Evolutionary conservation across 768 basidiomycete genomes (phyloP).

Genomic region (Rhodotorula kratochvilovae): DNA sequence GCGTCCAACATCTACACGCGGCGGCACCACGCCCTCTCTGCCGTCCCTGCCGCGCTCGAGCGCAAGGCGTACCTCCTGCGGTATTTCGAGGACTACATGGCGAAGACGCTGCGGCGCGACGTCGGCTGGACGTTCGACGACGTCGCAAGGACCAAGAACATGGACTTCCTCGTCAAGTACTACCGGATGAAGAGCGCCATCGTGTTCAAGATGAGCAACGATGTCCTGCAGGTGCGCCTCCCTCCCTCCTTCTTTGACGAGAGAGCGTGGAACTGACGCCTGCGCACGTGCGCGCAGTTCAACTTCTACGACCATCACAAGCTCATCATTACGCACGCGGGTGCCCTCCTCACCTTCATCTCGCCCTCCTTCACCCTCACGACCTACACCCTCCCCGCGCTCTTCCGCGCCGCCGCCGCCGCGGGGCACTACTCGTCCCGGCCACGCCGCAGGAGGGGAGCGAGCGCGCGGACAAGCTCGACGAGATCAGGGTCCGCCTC

Average conservation of each 20-base stretch:
- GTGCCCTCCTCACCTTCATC: constrained; percentile 76
- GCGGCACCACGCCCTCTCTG: constrained; percentile 54
- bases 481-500: constrained; percentile 50
- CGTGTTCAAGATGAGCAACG: constrained; percentile 92
- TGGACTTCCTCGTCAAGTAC: constrained; percentile 95
- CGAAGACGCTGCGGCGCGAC: constrained; percentile 78
- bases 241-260: not conserved
- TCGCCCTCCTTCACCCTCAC: constrained; percentile 46
- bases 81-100: constrained; percentile 92
- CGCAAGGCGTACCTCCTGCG: constrained; percentile 87
- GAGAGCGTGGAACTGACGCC: no score
- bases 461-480: constrained; percentile 9
- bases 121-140: constrained; percentile 79
- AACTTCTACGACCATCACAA: constrained; percentile 99
- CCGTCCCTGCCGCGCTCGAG: constrained; percentile 58
- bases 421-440: constrained; percentile 18
- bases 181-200: constrained; percentile 95
- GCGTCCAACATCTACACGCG: constrained; percentile 66
- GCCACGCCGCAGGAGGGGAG: not conserved
- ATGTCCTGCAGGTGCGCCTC: constrained; percentile 77
- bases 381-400: constrained; percentile 32
- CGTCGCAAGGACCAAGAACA: constrained; percentile 62
- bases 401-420: constrained; percentile 32
- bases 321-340: constrained; percentile 76
- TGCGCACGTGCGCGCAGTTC: constrained; percentile 59